Conservation (phyloP, 2,329 filamentous ascomycete genomes). For the Aspergillus amoenus region DNA sequence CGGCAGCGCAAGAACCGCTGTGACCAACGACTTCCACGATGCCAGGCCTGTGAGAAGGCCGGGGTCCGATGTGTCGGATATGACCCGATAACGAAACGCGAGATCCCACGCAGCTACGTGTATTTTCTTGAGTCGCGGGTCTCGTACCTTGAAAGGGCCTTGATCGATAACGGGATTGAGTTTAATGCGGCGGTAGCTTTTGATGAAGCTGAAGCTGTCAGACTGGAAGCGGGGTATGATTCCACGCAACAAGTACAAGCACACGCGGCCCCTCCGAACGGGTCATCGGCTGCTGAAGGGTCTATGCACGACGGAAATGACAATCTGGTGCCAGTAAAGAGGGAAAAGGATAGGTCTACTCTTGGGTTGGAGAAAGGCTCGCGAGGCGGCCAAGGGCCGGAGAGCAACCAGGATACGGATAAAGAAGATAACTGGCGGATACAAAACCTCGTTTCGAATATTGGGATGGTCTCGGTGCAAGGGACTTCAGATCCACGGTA, state of each 20-base stretch:
- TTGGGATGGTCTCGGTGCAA: conserved; percentile 74
- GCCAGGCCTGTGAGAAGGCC: conserved; percentile 91
- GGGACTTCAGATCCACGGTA: conserved; percentile 77
- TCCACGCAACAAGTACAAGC: conserved; percentile 14
- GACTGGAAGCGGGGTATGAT: conserved; percentile 30
- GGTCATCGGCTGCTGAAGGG: conserved; percentile 14
- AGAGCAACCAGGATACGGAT: conserved; percentile 44
- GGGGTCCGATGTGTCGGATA: conserved; percentile 89
- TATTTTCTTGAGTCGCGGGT: conserved; percentile 90
- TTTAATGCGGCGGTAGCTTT: conserved; percentile 72
- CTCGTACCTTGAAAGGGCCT: conserved; percentile 74
- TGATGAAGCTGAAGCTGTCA: conserved; percentile 49
- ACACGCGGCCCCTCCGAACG: conserved; percentile 18
- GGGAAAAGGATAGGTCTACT: conserved; percentile 21
- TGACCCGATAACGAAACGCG: conserved; percentile 92
- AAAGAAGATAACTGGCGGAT: conserved; percentile 61
- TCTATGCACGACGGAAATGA: conserved; percentile 16
- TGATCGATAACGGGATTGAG: conserved; percentile 66
- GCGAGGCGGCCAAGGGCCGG: conserved; percentile 22
- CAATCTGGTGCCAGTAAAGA: conserved; percentile 19
- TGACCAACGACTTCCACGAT: conserved; percentile 88
- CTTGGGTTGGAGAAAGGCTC: conserved; percentile 20
- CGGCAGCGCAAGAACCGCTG: conserved; percentile 90
- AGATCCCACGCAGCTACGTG: conserved; percentile 90
- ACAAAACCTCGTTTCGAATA: conserved; percentile 66